phyloP scores from a whole-genome alignment of 768 basidiomycete species.

The Termitomyces sp. region DNA sequence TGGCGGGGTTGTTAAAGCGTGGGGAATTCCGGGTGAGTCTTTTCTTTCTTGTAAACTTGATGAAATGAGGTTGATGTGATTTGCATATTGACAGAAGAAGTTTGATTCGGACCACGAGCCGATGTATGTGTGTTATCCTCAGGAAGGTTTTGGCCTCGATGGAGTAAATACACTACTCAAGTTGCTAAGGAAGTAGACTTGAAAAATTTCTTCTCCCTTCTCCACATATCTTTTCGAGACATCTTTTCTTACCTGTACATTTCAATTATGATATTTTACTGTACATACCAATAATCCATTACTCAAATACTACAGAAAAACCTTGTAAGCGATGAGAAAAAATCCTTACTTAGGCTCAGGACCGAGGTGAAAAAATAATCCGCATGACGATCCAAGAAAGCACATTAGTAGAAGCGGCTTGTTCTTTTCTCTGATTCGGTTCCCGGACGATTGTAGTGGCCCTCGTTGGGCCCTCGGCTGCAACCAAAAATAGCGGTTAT shows the following conservation, averaged over 20 bases:
- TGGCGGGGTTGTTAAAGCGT: background rate
- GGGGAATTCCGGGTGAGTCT: background rate
- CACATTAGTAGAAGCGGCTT: no score
- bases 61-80: background rate
- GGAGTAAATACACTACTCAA: conserved; percentile 39
- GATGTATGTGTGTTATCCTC: conserved; percentile 49
- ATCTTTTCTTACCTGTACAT: background rate
- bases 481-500: no score
- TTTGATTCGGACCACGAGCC: conserved; percentile 36
- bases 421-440: no score
- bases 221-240: background rate
- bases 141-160: conserved; percentile 42
- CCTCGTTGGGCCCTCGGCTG: no score
- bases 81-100: conserved; percentile 28
- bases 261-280: background rate
- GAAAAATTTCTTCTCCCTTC: background rate
- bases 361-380: no score
- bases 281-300: background rate
- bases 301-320: no score
- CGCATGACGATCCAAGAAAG: no score
- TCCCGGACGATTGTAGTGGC: no score
- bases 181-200: conserved; percentile 28
- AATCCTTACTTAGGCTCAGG: no score
- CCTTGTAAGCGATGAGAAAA: no score
- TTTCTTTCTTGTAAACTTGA: background rate